Conservation (phyloP, 345 rosid species). For the Eucalyptus sp. region DNA sequence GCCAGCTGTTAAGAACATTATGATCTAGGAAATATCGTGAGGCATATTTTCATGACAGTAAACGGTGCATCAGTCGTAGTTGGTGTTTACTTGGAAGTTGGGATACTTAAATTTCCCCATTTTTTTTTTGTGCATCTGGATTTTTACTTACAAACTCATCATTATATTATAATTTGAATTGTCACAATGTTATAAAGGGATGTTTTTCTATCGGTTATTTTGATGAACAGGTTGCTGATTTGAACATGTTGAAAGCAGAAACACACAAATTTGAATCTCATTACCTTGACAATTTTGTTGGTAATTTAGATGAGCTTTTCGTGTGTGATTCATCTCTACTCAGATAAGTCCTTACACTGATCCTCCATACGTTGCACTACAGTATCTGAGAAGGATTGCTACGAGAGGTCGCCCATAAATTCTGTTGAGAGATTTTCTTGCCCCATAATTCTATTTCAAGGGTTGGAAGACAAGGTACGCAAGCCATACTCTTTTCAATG, state of each 20-base stretch:
- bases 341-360: neutral
- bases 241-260: conserved; percentile 68
- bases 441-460: conserved; percentile 88
- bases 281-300: conserved; percentile 81
- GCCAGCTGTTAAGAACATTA: neutral
- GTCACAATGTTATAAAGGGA: neutral
- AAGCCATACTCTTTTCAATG: neutral
- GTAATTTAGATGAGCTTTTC: conserved; percentile 16
- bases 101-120: neutral
- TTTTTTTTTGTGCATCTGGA: neutral
- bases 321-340: neutral
- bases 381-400: conserved; percentile 62
- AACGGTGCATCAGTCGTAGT: neutral
- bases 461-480: conserved; percentile 83
- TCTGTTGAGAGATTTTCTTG: conserved; percentile 75
- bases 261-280: conserved; percentile 82
- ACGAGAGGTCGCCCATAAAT: conserved; percentile 78
- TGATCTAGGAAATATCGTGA: neutral
- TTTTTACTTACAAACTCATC: too few relatives aligned
- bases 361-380: neutral
- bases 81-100: neutral
- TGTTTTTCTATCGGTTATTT: neutral
- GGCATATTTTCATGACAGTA: neutral
- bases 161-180: neutral
- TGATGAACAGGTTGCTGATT: conserved; percentile 58